Evolutionary conservation across 1,284 basidiomycete species (phyloP), one percentile per base, ranked within the genome.

Genomic region (Rhodofomes roseus): DNA sequence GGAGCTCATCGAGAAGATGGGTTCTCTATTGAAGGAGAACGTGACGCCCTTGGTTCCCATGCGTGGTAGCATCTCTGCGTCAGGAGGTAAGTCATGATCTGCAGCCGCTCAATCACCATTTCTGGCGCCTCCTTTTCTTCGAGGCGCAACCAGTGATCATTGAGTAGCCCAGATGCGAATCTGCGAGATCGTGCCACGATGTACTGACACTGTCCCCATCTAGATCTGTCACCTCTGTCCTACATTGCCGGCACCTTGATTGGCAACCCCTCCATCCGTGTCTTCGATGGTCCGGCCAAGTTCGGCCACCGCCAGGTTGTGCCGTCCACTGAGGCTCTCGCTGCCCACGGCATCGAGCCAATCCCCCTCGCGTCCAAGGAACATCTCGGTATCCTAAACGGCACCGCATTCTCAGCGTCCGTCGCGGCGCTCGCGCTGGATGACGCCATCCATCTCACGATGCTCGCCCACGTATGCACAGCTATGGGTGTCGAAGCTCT

Each of bases 401-500:
- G 91, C 52, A 93, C 92, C 0, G 92, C 93, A 1, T 94, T 95
- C 74, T 91, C 89, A 37, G 81, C 79, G 7, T 75, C 73, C 4
- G 80, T 90, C 22, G 84, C 82, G 4, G 77, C 85, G 22, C 77
- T 90, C 22, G 87, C 84, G 14, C 75, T 92, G 37, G 83, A 88
- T 68, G 90, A 93, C 58, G 85, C 91, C 4, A 82, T 87, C 41
- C 86, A 89, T 64, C 77, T 95, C 31, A 83, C 85, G 2, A 72
- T 92, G 29, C 79, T 95, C 25, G 81, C 87, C 11, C 84, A 93
- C 77, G 83, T 90, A 8, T 83, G 86, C 66, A 95, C 93, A 0
- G 92, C 93, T 1, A 84, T 95, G 81, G 91, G 92, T 18, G 86
- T 87, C 12, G 93, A 95, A 70, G 93, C 92, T 11, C 82, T 92